Base-by-base conservation (phyloP, 1,284 basidiomycete genomes). In the Hypsizygus ulmarius region DNA sequence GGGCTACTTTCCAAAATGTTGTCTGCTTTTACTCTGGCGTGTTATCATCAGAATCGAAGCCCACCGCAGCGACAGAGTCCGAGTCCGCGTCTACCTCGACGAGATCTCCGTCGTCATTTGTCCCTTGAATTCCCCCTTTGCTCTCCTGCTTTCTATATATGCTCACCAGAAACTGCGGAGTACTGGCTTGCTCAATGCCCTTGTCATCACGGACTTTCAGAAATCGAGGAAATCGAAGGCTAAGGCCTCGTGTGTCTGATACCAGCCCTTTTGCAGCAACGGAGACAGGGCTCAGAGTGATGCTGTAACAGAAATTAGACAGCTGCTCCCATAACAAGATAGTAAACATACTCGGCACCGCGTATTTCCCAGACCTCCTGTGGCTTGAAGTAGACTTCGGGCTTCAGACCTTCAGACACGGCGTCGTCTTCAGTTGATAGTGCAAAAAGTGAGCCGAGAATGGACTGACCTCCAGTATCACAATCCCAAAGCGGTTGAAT, bases 331-430 rank as follows among this genome's bases (percentile, higher is more conserved):
- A 19, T 39, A 41, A 43, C 8, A 39, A 10, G 10, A 37, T 36
- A 16, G 19, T 34, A 33, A 28, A 44, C 78, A 66, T 60, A 91
- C 88, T 95, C 92, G 44, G 94, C 93, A 14, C 92, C 92, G 16
- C 89, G 79, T 51, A 97, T 87, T 69, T 96, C 92, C 92, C 93
- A 95, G 28, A 94, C 90, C 64, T 95, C 90, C 49, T 72, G 71
- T 3, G 94, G 93, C 54, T 78, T 77, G 66, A 95, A 94, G 75
- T 89, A 95, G 3, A 94, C 82, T 52, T 88, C 81, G 0, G 94
- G 94, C 42, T 66, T 74, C 21, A 91, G 80, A 0, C 84, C 92
- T 83, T 56, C 8, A 45, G n/a, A 34, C 3, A 3, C 21, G 21
- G 3, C 7, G 21, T 37, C 34, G 9, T 48, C n/a, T 27, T 35